A percentile compares a stretch with the other conserved stretches of the same genome.
Conservation (phyloP, 139 green algal species). For the Raphidocelis subcapitata region DNA sequence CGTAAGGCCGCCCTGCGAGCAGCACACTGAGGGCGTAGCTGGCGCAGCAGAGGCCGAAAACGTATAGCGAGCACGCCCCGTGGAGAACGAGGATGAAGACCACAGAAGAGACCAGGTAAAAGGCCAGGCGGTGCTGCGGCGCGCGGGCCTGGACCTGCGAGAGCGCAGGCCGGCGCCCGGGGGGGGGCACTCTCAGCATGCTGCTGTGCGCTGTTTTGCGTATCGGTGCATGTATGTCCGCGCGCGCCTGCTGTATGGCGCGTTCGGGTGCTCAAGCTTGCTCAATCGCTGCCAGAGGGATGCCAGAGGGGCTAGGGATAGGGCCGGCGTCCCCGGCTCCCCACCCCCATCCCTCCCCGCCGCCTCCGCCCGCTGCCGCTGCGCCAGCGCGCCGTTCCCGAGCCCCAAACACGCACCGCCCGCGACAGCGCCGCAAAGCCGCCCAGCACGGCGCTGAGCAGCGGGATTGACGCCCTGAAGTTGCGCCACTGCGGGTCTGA, state of each 20-base stretch:
- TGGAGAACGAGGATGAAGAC: constrained; percentile 46
- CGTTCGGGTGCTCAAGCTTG: no score
- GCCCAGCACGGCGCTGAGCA: constrained; percentile 33
- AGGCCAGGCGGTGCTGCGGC: background rate
- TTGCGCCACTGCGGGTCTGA: constrained; percentile 82
- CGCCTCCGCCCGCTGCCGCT: background rate
- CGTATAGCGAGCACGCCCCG: constrained; percentile 36
- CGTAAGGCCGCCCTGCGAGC: constrained; percentile 3
- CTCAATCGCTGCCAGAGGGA: no score
- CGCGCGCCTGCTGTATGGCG: no score
- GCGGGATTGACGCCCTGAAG: constrained; percentile 52
- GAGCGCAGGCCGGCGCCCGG: background rate
- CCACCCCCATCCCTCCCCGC: no score
- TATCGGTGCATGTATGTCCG: no score
- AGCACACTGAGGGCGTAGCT: constrained; percentile 35
- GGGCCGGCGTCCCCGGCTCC: no score
- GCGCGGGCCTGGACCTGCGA: constrained; percentile 10
- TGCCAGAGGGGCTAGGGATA: no score
- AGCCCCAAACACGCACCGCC: constrained; percentile 11
- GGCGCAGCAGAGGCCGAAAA: constrained; percentile 26
- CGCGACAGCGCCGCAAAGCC: constrained; percentile 38
- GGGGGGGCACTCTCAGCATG: background rate
- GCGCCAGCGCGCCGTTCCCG: background rate
- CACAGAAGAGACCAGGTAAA: constrained; percentile 24
- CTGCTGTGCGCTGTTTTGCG: background rate